A percentile compares a stretch with the other conserved stretches of the same genome.
phyloP scores from a whole-genome alignment of 2,329 filamentous ascomycete species.

The Colletotrichum sp. region DNA sequence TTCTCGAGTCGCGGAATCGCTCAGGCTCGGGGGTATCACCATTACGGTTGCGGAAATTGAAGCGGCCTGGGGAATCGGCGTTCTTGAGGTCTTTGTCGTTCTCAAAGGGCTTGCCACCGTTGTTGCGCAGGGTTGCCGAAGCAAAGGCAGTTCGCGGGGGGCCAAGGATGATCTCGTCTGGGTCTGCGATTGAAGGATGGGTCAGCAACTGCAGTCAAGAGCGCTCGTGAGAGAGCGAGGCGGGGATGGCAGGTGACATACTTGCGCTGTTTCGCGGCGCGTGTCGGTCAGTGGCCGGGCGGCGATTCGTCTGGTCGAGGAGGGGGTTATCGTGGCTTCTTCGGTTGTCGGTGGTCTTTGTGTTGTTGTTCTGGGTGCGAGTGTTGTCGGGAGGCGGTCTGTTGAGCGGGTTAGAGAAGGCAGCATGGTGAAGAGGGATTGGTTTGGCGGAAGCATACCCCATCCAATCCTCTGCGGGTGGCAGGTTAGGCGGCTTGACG shows the following conservation, averaged over 20 bases:
- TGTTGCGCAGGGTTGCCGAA: constrained; percentile 66
- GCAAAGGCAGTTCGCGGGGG: constrained; percentile 85
- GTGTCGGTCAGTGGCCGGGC: constrained; percentile 58
- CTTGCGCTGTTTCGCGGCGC: constrained; percentile 62
- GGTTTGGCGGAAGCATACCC: constrained; percentile 62
- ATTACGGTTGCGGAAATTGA: constrained; percentile 60
- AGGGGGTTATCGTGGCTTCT: constrained; percentile 49
- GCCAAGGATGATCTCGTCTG: constrained; percentile 85
- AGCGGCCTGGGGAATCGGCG: constrained; percentile 60
- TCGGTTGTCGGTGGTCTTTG: constrained; percentile 49
- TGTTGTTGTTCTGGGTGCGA: constrained; percentile 43
- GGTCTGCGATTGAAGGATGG: constrained; percentile 47
- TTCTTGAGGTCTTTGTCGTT: constrained; percentile 60
- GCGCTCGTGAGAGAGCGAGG: neutral
- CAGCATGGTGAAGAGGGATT: neutral
- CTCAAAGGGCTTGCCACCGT: constrained; percentile 50
- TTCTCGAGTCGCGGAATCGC: constrained; percentile 52
- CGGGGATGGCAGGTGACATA: constrained; percentile 39
- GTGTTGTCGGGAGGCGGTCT: constrained; percentile 52
- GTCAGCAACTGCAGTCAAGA: constrained; percentile 30
- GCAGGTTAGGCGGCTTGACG: constrained; percentile 77
- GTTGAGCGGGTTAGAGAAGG: neutral
- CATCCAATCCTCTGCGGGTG: constrained; percentile 95
- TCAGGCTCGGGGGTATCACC: constrained; percentile 57
- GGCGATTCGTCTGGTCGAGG: constrained; percentile 56